Conservation (phyloP, 2,329 filamentous ascomycete genomes). For the Curvularia eragrostidis region DNA sequence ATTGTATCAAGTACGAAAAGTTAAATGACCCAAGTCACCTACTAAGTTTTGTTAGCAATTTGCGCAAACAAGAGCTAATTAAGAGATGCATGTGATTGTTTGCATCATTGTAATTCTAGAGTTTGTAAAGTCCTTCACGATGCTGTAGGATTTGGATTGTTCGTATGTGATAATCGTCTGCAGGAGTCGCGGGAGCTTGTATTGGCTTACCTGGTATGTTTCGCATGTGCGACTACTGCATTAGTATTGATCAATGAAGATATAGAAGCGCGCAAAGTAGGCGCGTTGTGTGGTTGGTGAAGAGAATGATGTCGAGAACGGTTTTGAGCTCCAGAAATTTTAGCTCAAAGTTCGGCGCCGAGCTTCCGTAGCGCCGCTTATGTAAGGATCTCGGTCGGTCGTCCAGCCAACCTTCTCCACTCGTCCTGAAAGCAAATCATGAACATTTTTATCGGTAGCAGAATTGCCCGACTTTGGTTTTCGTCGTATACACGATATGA, state of each 20-base stretch:
- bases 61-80: constrained; percentile 1
- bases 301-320: constrained; percentile 11
- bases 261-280: constrained; percentile 22
- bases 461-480: neutral
- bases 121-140: constrained; percentile 59
- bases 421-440: neutral
- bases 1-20: constrained; percentile 1
- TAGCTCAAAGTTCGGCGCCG: constrained; percentile 25
- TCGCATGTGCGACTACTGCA: constrained; percentile 14
- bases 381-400: constrained; percentile 10
- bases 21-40: neutral
- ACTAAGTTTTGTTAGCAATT: constrained; percentile 29
- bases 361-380: constrained; percentile 30
- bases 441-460: neutral
- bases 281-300: constrained; percentile 24
- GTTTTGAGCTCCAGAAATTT: constrained; percentile 36
- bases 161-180: constrained; percentile 55
- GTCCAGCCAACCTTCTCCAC: neutral
- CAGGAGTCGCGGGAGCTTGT: constrained; percentile 18
- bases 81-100: constrained; percentile 17
- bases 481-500: neutral
- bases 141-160: constrained; percentile 66
- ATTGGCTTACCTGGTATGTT: constrained; percentile 24
- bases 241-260: constrained; percentile 20
- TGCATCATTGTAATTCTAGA: constrained; percentile 66